These are phyloP conservation scores for Corynascus novoguineensis DNA, from an alignment of 495 filamentous ascomycete genomes.

Conservation along the genomic window DNA sequence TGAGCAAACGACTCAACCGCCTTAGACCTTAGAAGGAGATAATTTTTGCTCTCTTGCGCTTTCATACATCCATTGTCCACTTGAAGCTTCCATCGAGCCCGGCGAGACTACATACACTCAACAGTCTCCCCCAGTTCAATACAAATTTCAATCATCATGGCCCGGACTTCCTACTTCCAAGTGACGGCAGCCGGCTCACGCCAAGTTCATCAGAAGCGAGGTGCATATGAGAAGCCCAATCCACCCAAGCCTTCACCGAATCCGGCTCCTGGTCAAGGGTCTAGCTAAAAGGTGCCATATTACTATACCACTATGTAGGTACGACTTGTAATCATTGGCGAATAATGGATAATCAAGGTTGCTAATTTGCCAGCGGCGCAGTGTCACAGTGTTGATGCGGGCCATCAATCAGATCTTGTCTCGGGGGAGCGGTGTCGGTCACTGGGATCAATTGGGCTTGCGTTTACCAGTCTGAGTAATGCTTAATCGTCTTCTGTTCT, in stretches of 20 bases:
- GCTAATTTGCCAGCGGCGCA: no score
- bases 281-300: not conserved
- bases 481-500: no score
- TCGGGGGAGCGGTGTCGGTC: not conserved
- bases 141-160: not conserved
- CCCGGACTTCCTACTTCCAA: not conserved
- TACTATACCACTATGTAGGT: no score
- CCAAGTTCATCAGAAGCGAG: constrained; percentile 2
- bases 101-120: no score
- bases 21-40: no score
- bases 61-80: not conserved
- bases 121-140: not conserved
- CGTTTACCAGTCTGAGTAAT: not conserved
- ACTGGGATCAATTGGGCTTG: not conserved
- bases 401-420: not conserved
- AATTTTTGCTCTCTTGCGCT: no score
- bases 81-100: no score
- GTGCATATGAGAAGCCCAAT: constrained; percentile 6
- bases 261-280: not conserved
- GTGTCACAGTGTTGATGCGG: not conserved
- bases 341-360: not conserved
- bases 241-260: not conserved
- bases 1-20: no score
- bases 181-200: no score
- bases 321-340: no score